Percentiles rank a stretch among this genome's conserved stretches.
Evolutionary conservation across 2,329 filamentous ascomycete species (phyloP).

Genomic region (Colletotrichum karsti): DNA sequence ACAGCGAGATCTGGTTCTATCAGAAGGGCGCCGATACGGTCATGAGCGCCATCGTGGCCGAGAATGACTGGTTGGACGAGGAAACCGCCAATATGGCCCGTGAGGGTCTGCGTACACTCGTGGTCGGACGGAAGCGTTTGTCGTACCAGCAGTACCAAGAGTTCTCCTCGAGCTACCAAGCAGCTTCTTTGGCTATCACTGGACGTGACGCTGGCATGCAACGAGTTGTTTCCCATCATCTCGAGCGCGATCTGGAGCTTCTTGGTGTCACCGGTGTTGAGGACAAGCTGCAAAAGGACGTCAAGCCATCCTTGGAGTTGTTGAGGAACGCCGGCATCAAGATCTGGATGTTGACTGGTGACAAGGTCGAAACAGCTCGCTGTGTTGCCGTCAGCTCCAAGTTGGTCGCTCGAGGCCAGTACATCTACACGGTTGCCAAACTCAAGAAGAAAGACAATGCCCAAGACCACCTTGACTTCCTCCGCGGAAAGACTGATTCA

Average conservation of each 20-base stretch:
- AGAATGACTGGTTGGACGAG: conserved; percentile 98
- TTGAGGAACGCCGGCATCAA: conserved; percentile 97
- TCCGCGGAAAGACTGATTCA: conserved; percentile 85
- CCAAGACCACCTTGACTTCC: conserved; percentile 87
- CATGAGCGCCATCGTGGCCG: conserved; percentile 93
- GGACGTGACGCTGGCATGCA: conserved; percentile 86
- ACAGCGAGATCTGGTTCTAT: conserved; percentile 95
- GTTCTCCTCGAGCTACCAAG: conserved; percentile 78
- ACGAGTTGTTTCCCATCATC: conserved; percentile 78
- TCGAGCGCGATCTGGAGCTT: conserved; percentile 90
- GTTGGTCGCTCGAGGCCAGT: conserved; percentile 90
- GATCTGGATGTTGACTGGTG: conserved; percentile 99
- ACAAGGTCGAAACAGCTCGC: conserved; percentile 97
- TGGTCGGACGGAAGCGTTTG: conserved; percentile 91
- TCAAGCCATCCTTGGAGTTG: conserved; percentile 94
- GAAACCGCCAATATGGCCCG: conserved; percentile 99
- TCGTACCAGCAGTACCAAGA: conserved; percentile 81
- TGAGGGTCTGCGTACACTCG: conserved; percentile 91
- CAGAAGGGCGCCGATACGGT: conserved; percentile 99
- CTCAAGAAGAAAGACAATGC: conserved; percentile 85
- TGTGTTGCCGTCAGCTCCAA: conserved; percentile 97
- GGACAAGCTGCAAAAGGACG: conserved; percentile 93
- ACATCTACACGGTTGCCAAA: conserved; percentile 92
- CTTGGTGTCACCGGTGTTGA: conserved; percentile 98
- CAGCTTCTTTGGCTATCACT: conserved; percentile 82